Evolutionary conservation across 305 asterid genomes (phyloP).

Genomic region (Salvia sclarea): DNA sequence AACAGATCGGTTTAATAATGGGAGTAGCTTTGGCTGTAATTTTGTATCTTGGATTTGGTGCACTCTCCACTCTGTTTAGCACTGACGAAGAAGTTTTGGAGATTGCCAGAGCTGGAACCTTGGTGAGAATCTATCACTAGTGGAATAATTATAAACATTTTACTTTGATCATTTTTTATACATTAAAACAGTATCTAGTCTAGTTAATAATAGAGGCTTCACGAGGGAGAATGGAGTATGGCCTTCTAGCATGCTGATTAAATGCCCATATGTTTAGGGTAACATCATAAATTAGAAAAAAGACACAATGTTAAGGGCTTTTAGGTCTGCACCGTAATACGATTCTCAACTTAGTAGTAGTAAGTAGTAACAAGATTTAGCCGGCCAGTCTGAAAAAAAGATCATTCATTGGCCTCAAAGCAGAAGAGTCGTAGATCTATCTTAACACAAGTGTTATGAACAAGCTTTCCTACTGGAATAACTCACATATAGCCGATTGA

Average conservation of each 20-base stretch:
- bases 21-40: conserved; percentile 67
- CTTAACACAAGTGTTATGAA: conserved; percentile 6
- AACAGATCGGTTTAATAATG: conserved; percentile 65
- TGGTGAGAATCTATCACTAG: conserved; percentile 52
- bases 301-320: neutral
- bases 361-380: too few relatives aligned
- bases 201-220: conserved; percentile 1
- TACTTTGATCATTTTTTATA: neutral
- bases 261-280: neutral
- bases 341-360: too few relatives aligned
- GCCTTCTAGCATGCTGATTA: neutral
- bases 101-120: conserved; percentile 77
- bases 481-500: neutral
- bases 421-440: neutral
- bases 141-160: conserved; percentile 20
- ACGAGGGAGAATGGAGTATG: neutral
- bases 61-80: conserved; percentile 74
- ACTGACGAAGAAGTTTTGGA: conserved; percentile 67
- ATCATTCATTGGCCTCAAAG: neutral
- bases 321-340: too few relatives aligned
- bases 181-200: neutral
- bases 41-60: conserved; percentile 65
- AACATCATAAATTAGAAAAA: neutral
- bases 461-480: neutral
- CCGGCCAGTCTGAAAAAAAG: neutral